These are phyloP conservation scores for Citrus medica DNA, from an alignment of 345 rosid species.

Conservation along the genomic window DNA sequence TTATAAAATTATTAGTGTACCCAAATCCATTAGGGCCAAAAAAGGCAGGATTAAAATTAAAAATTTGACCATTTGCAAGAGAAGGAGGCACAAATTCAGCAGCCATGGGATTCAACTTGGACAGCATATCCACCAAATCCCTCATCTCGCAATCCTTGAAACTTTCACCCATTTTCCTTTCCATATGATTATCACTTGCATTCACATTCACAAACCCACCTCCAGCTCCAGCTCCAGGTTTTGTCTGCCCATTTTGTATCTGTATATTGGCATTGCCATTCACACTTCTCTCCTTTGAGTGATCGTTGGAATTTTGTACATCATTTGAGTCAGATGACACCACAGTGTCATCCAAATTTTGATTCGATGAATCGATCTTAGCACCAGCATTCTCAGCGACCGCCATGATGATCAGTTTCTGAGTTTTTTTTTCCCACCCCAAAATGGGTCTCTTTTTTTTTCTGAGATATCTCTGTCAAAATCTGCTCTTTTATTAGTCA, in stretches of 20 bases:
- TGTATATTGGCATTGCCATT: constrained; percentile 24
- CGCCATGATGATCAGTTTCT: constrained; percentile 72
- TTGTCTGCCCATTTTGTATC: constrained; percentile 32
- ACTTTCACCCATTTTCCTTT: constrained; percentile 26
- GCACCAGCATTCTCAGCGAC: constrained; percentile 90
- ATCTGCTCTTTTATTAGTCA: background rate
- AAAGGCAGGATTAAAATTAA: constrained; percentile 29
- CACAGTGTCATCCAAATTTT: constrained; percentile 53
- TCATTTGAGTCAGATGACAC: constrained; percentile 48
- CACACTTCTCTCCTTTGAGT: background rate
- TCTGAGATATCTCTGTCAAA: constrained; percentile 28
- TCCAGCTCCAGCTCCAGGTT: constrained; percentile 16
- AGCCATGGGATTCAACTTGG: constrained; percentile 95
- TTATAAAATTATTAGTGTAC: constrained; percentile 49
- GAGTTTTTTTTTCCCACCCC: background rate
- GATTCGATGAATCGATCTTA: constrained; percentile 62
- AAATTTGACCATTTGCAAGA: constrained; percentile 27
- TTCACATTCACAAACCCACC: constrained; percentile 19
- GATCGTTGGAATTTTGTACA: constrained; percentile 46
- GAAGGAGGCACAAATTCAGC: constrained; percentile 94
- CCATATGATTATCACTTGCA: constrained; percentile 24
- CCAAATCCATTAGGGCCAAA: constrained; percentile 53
- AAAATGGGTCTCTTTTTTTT: constrained; percentile 13
- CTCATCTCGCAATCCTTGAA: constrained; percentile 55
- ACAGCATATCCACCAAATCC: constrained; percentile 73